phyloP scores from a whole-genome alignment of 2,329 filamentous ascomycete genomes.

The Ophiosphaerella herpotricha region DNA sequence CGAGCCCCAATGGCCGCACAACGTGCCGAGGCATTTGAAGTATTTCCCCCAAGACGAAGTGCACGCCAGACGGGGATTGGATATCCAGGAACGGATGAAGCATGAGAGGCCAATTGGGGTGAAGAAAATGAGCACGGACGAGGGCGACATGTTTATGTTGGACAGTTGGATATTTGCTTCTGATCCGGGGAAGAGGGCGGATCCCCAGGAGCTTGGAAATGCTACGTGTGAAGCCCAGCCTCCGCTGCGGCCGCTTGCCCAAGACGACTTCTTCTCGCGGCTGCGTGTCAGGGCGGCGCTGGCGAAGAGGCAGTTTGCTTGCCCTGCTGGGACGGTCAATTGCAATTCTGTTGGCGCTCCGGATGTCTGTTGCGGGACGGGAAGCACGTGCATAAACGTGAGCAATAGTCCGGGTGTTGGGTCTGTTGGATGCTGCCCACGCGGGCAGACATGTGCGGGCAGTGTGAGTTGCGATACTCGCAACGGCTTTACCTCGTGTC shows the following conservation, averaged over 20 bases:
- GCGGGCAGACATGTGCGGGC: slow-evolving; percentile 66
- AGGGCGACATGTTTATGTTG: slow-evolving; percentile 73
- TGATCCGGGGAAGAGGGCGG: slow-evolving; percentile 16
- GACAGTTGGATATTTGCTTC: slow-evolving; percentile 63
- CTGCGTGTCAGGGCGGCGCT: slow-evolving; percentile 43
- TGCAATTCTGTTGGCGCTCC: slow-evolving; percentile 69
- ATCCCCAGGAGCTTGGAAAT: slow-evolving; percentile 20
- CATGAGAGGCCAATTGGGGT: slow-evolving; percentile 63
- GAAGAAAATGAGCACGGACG: slow-evolving; percentile 72
- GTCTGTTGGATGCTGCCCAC: slow-evolving; percentile 75
- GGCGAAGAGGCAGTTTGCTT: slow-evolving; percentile 64
- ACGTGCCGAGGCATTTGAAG: slow-evolving; percentile 51
- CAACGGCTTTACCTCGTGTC: slow-evolving; percentile 66
- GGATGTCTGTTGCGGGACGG: slow-evolving; percentile 73
- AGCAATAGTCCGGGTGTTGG: slow-evolving; percentile 61
- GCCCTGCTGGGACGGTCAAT: slow-evolving; percentile 67
- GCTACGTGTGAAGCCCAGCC: slow-evolving; percentile 26
- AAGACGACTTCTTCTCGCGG: slow-evolving; percentile 44
- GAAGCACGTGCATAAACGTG: slow-evolving; percentile 64
- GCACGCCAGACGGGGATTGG: slow-evolving; percentile 48
- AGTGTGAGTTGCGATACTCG: slow-evolving; percentile 64
- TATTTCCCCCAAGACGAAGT: slow-evolving; percentile 55
- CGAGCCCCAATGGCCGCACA: slow-evolving; percentile 52
- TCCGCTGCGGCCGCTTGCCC: slow-evolving; percentile 32
- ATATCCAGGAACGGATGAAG: slow-evolving; percentile 47